Evolutionary conservation across 805 yeast species (phyloP).

Genomic region (Metschnikowia santaceciliae): DNA sequence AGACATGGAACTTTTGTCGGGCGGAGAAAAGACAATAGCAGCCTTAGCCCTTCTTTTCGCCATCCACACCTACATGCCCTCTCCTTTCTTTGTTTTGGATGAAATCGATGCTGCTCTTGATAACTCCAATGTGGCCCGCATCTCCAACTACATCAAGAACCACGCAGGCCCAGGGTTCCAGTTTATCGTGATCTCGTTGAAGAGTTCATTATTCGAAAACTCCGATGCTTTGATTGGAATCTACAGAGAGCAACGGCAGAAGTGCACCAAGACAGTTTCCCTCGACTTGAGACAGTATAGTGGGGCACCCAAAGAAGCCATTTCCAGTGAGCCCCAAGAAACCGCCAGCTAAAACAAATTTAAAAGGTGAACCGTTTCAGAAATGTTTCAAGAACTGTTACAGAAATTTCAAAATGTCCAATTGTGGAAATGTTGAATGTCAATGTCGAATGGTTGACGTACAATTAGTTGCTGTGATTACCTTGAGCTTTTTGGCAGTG

Average conservation of each 20-base stretch:
- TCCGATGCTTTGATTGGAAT: conserved; percentile 93
- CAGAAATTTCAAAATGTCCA: too few species aligned
- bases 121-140: conserved; percentile 76
- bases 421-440: too few species aligned
- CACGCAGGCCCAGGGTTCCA: conserved; percentile 79
- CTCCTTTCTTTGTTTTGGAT: conserved; percentile 93
- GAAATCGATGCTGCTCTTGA: conserved; percentile 99
- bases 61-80: conserved; percentile 83
- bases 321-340: conserved; percentile 1
- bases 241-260: conserved; percentile 72
- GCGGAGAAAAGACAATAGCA: conserved; percentile 96
- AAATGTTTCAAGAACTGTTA: too few species aligned
- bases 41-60: conserved; percentile 91
- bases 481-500: neutral
- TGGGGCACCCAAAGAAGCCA: conserved; percentile 7
- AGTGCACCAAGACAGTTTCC: conserved; percentile 70
- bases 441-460: too few species aligned
- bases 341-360: too few species aligned
- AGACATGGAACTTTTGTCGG: conserved; percentile 88
- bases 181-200: conserved; percentile 88
- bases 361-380: too few species aligned
- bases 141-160: conserved; percentile 79
- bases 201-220: conserved; percentile 79
- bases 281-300: conserved; percentile 61
- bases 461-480: too few species aligned